Conservation (phyloP, 805 yeast genomes). For the Metschnikowia vanudenii region DNA sequence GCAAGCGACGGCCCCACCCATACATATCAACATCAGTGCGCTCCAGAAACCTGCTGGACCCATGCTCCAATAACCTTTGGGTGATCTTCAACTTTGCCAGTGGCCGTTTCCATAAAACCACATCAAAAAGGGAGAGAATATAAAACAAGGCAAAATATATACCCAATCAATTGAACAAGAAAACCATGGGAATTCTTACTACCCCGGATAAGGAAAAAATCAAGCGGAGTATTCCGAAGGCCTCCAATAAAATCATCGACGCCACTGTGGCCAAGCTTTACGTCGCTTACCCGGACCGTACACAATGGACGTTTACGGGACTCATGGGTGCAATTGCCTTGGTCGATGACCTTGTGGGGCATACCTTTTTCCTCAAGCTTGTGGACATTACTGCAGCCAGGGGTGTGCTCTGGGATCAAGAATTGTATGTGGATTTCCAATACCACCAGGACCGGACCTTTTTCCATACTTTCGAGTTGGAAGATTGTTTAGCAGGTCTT, state of each 20-base stretch:
- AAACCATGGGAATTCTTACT: slow-evolving; percentile 38
- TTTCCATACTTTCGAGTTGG: slow-evolving; percentile 92
- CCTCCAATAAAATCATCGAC: slow-evolving; percentile 81
- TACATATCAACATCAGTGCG: too few relatives aligned
- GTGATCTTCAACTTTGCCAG: too few relatives aligned
- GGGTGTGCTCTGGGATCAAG: slow-evolving; percentile 98
- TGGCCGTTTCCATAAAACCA: too few relatives aligned
- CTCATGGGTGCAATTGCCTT: slow-evolving; percentile 81
- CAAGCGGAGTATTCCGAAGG: slow-evolving; percentile 85
- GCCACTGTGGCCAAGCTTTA: slow-evolving; percentile 88
- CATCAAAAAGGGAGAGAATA: too few relatives aligned
- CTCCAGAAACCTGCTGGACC: too few relatives aligned
- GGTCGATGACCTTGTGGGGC: slow-evolving; percentile 92
- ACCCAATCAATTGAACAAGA: too few relatives aligned
- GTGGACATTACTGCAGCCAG: slow-evolving; percentile 80
- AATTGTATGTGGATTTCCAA: slow-evolving; percentile 79
- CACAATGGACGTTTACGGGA: slow-evolving; percentile 85
- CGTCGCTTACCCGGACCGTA: slow-evolving; percentile 83
- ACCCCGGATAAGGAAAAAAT: slow-evolving; percentile 80
- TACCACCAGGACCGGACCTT: slow-evolving; percentile 93
- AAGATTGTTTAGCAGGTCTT: slow-evolving; percentile 83
- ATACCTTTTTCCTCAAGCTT: slow-evolving; percentile 84
- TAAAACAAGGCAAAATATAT: too few relatives aligned
- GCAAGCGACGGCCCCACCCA: too few relatives aligned
- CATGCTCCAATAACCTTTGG: too few relatives aligned